Evolutionary conservation across 1,139 yeast species (phyloP), one percentile per base, ranked within the genome.

Genomic region (Diutina pseudorugosa): DNA sequence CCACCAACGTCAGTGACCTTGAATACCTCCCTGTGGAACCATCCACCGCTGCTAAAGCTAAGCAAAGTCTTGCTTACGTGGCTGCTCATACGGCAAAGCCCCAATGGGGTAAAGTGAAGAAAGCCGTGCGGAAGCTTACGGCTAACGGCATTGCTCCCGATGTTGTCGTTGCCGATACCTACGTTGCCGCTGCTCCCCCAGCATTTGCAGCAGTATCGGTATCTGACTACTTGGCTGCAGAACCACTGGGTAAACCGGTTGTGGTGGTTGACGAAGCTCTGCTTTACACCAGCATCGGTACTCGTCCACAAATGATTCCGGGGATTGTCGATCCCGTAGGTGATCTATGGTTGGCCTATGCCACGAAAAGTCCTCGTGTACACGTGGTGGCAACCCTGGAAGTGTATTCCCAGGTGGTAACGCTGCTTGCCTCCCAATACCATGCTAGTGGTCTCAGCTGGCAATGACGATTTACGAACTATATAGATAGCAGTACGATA

Each of bases 251-350:
- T 6, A 33, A 33, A 12, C 40, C 36, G 2, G 12, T 45, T 3
- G 21, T 45, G 12, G 40, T 45, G 9, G 49, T 45, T 3, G 49
- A 45, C 25, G 49, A 27, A 11, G 49, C 49, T 7, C 27, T 45
- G 36, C 49, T 45, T 6, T 45, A 45, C 23, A 9, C 27, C 16
- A 23, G 41, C 21, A n/a, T 25, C n/a, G 41, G 40, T 8, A 16
- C 16, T 8, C 3, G 8, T 5, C 16, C 30, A 14, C 12, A 14
- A 16, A 25, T 18, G 21, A 25, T 45, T n/a, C n/a, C 49, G 3
- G 49, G 49, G 14, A 45, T 45, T 5, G 41, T 45, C 14, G 49
- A 45, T 18, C 49, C 49, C 40, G 21, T 45, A 3, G 49, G 49
- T 8, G 49, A 45, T 16, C 18, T 45, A n/a, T 25, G 19, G 40